Evolutionary conservation across 352 stramenopile species (phyloP).

Genomic region (Globisporangium camurandrum): DNA sequence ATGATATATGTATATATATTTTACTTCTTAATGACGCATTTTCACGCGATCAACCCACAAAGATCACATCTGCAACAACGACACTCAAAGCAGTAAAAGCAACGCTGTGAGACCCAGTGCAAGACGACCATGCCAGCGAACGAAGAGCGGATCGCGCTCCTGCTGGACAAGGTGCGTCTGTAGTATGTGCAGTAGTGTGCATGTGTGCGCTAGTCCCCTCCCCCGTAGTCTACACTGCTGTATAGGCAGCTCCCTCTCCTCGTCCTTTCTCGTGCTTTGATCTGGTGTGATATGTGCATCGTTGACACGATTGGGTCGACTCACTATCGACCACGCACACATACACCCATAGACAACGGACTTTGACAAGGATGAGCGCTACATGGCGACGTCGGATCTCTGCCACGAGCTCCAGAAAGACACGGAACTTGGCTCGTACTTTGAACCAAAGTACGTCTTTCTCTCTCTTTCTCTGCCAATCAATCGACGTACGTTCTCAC

Average conservation of each 20-base stretch:
- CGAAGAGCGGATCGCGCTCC: conserved; percentile 69
- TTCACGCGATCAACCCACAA: too few relatives aligned
- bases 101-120: too few relatives aligned
- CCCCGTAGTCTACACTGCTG: too few relatives aligned
- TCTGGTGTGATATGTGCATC: not conserved
- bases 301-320: too few relatives aligned
- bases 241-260: not conserved
- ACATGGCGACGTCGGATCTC: conserved; percentile 99
- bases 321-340: not conserved
- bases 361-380: conserved; percentile 98
- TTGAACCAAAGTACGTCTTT: conserved; percentile 74
- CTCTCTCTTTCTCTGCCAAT: not conserved
- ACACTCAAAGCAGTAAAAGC: too few relatives aligned
- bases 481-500: not conserved
- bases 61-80: too few relatives aligned
- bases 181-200: not conserved
- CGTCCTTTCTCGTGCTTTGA: not conserved
- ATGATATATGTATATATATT: too few relatives aligned
- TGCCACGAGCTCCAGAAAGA: conserved; percentile 95
- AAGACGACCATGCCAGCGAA: conserved; percentile 47
- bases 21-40: too few relatives aligned
- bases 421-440: conserved; percentile 75
- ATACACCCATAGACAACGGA: conserved; percentile 26
- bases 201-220: not conserved
- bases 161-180: conserved; percentile 69